A percentile compares a stretch with the other conserved stretches of the same genome.
These are phyloP conservation scores for Hericium coralloides DNA, from an alignment of 768 basidiomycete species.

Conservation along the genomic window DNA sequence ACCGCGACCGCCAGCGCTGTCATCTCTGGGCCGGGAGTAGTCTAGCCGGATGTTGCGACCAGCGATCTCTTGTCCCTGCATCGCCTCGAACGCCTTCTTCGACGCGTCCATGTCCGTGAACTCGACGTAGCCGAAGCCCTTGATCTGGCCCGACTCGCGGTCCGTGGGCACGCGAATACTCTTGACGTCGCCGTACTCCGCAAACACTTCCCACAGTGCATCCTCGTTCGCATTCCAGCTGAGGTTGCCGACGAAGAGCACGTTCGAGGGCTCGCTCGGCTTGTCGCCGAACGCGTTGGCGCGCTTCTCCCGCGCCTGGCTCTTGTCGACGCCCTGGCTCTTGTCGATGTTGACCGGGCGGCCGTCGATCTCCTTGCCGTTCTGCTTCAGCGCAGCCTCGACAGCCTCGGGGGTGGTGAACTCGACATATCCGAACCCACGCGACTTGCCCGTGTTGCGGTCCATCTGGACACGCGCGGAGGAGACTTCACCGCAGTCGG, in stretches of 20 bases:
- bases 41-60: slow-evolving; percentile 68
- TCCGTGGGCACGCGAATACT: slow-evolving; percentile 89
- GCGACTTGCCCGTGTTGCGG: slow-evolving; percentile 71
- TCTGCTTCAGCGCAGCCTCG: slow-evolving; percentile 71
- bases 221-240: slow-evolving; percentile 78
- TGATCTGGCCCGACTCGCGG: slow-evolving; percentile 80
- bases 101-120: slow-evolving; percentile 76
- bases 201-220: slow-evolving; percentile 81
- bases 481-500: slow-evolving; percentile 79
- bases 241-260: slow-evolving; percentile 88
- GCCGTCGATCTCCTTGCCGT: slow-evolving; percentile 88
- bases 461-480: slow-evolving; percentile 86
- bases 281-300: slow-evolving; percentile 72
- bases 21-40: slow-evolving; percentile 75
- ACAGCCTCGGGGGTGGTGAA: slow-evolving; percentile 65
- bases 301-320: slow-evolving; percentile 51
- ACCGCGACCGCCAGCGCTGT: slow-evolving; percentile 41
- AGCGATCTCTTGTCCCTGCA: slow-evolving; percentile 65
- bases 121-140: slow-evolving; percentile 97
- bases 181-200: slow-evolving; percentile 78
- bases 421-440: slow-evolving; percentile 79
- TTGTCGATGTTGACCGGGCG: slow-evolving; percentile 82
- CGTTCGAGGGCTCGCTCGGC: slow-evolving; percentile 54
- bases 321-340: slow-evolving; percentile 46
- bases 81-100: slow-evolving; percentile 66